Base-by-base conservation (phyloP, 257 asterid species). In the Lantana camara region DNA sequence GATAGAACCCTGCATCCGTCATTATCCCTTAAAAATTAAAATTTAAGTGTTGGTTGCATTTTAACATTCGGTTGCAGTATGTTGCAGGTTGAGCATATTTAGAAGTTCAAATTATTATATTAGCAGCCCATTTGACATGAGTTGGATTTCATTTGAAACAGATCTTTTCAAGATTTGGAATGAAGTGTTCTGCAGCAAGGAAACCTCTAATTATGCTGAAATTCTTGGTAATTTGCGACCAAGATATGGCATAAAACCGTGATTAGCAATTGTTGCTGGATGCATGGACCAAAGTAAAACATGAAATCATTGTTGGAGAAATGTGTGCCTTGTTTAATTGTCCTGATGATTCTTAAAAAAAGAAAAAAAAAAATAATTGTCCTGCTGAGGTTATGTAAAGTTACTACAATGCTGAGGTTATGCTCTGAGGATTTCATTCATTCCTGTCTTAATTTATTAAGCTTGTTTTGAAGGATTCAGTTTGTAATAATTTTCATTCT, bases 121-220 rank as follows among this genome's bases (percentile, higher is more conserved):
- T 3, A 46, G 29, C 29, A 62, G 45, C 40, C 16, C 52, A 35
- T 69, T 66, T 70, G 70, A 63, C 38, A 14, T n/a, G 29, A 41
- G 56, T 49, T 35, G 46, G 41, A 35, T 63, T 59, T 62, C 49
- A 57, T 57, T 57, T 62, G 73, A 37, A 70, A 72, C 85, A 91
- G 96, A 86, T 72, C 79, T 89, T 30, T 46, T 13, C 54, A 78
- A 73, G 85, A 82, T 82, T 16, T 89, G 95, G 98, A 63, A 81
- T 49, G 91, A 87, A 76, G 73, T 83, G 16, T 87, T 89, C 77
- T n/a, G n/a, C n/a, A 67, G 82, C 77, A 81, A 81, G 84, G 83
- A 64, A 32, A 68, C 75, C 15, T 19, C 66, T 4, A 79, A 73
- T 56, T 72, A 80, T 58, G 40, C 66, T 4, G 86, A 84, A 54